Evolutionary conservation across 495 filamentous ascomycete genomes (phyloP), one percentile per base, ranked within the genome.

Genomic region (Aspergillus hancockii): DNA sequence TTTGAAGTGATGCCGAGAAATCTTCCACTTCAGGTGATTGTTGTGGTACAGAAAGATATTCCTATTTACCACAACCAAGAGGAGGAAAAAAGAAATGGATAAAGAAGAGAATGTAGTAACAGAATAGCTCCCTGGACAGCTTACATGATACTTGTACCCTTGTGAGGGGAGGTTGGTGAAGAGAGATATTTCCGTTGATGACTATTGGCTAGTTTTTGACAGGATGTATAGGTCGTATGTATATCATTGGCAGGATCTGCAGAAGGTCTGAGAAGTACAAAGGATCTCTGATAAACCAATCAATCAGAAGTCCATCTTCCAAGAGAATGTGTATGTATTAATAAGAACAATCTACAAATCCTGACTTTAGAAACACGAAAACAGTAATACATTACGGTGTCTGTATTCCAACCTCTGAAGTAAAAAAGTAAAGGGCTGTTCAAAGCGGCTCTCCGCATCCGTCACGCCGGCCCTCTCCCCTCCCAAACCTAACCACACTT

Each of bases 371-470:
- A 3, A 28, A 3, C 25, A 28, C 25, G 25, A 28, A 28, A 28
- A 28, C 7, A 28, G 7, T 28, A n/a, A n/a, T n/a, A n/a, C n/a
- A n/a, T n/a, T n/a, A n/a, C n/a, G n/a, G n/a, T n/a, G n/a, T n/a
- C n/a, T n/a, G n/a, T n/a, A n/a, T n/a, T n/a, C n/a, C n/a, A n/a
- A n/a, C n/a, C n/a, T n/a, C n/a, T 28, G 7, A 28, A 28, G 25
- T 28, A 7, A 28, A 7, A 28, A 28, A 28, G 25, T 28, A 40
- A 40, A 40, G 10, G 52, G 54, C 59, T 53, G 50, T 51, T 61
- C 54, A 57, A 41, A 54, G 40, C 49, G 52, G 52, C 25, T 49
- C 60, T 67, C 64, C 61, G 55, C 64, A 67, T 67, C 49, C 64
- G 61, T 63, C 52, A 52, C 49, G 36, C 38, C 49, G 25, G 32